Evolutionary conservation across 1,139 yeast species (phyloP), one percentile per base, ranked within the genome.

Genomic region (Protomyces arabidopsidicola): DNA sequence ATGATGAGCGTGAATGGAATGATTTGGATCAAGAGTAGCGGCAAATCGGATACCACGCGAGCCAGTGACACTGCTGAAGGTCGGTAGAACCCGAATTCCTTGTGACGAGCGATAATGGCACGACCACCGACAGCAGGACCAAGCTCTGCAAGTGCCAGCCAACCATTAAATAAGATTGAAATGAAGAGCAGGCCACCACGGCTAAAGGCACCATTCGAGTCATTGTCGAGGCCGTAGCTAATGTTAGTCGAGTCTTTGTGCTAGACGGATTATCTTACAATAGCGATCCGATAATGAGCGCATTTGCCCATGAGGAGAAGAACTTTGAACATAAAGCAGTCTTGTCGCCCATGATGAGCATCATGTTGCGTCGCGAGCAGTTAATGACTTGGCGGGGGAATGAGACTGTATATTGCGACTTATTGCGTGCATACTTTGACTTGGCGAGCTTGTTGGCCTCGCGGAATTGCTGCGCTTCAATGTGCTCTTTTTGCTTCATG

Each of bases 61-160:
- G 91, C 87, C 27, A 86, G 71, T 0, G 93, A 90, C 70, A 87
- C 90, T 1, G 90, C 88, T 64, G 89, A 81, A 12, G 95, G 93
- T 68, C 86, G 89, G 71, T 88, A 87, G 63, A 87, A 75, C 0
- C 90, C 89, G 73, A 83, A 88, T 53, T 84, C 81, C 73, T 85
- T 85, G 70, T 88, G 96, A 71, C 89, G 88, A 73, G 87, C 93
- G 38, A 88, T 88, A 68, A 88, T 83, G 2, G 88, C 85, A 71
- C 95, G 83, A 20, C 90, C 86, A 70, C 86, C 93, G 69, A 79
- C 83, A 65, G 87, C 75, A 3, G 88, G 76, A 76, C 86, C 81
- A 69, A 88, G 85, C 75, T 88, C 95, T 73, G 88, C 78, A 69
- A 87, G 76, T 16, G 90, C 87, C n/a, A 88, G 79, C 75, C 88